A percentile compares a stretch with the other conserved stretches of the same genome.
phyloP scores from a whole-genome alignment of 345 rosid species.

The Geranium rotundifolium region DNA sequence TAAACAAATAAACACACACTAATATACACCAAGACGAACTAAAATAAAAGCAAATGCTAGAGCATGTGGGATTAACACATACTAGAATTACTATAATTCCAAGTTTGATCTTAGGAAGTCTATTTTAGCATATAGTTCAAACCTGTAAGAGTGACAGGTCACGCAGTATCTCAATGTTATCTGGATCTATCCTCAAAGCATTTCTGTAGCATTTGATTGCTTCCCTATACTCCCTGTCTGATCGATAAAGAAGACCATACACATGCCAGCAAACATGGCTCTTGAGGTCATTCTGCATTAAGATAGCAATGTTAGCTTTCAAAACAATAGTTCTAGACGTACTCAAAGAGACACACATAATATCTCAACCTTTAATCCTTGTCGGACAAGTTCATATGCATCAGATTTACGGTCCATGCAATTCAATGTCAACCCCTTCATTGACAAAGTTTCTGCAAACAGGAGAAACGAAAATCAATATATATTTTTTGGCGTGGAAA shows the following conservation, averaged over 20 bases:
- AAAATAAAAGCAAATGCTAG: background rate
- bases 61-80: background rate
- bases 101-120: background rate
- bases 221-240: conserved; percentile 97
- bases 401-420: conserved; percentile 99
- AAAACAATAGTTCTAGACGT: background rate
- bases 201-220: conserved; percentile 97
- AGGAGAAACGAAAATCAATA: conserved; percentile 4
- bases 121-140: background rate
- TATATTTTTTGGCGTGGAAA: background rate
- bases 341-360: conserved; percentile 9
- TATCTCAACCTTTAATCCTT: conserved; percentile 68
- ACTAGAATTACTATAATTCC: background rate
- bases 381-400: conserved; percentile 95
- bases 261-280: conserved; percentile 99
- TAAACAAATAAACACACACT: too few relatives aligned
- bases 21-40: background rate
- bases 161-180: conserved; percentile 88
- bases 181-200: conserved; percentile 93
- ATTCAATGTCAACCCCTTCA: conserved; percentile 96
- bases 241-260: conserved; percentile 92
- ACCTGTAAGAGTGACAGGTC: conserved; percentile 98
- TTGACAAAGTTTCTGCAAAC: conserved; percentile 80
- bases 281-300: conserved; percentile 87
- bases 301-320: background rate